Conservation (phyloP, 345 rosid species). For the Gossypium ekmanianum region DNA sequence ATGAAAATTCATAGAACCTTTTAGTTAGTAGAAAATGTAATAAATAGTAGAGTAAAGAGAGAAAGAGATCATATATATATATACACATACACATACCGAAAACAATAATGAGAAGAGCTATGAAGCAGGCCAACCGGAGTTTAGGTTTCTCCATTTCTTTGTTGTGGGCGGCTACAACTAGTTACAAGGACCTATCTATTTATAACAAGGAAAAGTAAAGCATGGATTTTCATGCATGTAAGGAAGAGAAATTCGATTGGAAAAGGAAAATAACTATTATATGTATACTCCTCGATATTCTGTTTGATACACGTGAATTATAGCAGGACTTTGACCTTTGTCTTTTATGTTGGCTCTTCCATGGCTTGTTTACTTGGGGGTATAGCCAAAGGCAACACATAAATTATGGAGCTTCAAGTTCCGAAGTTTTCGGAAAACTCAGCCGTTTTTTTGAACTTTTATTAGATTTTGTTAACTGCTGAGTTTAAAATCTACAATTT, state of each 20-base stretch:
- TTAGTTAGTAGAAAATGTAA: not conserved
- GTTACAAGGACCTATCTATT: not conserved
- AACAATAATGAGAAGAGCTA: conserved; percentile 2
- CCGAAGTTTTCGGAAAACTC: not conserved
- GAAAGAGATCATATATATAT: not conserved
- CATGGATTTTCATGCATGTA: not conserved
- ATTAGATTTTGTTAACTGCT: not conserved
- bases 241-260: not conserved
- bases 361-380: not conserved
- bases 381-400: not conserved
- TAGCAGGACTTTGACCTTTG: not conserved
- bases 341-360: not conserved
- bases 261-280: not conserved
- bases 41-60: not conserved
- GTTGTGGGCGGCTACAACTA: not conserved
- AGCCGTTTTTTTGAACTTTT: not conserved
- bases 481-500: not conserved
- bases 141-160: conserved; percentile 3
- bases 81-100: not conserved
- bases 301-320: not conserved
- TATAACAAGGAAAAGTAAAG: not conserved
- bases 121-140: not conserved
- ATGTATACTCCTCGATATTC: not conserved
- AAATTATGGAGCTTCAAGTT: not conserved
- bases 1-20: not conserved